These are phyloP conservation scores for Saraca asoca DNA, from an alignment of 331 rosid species.

Conservation along the genomic window DNA sequence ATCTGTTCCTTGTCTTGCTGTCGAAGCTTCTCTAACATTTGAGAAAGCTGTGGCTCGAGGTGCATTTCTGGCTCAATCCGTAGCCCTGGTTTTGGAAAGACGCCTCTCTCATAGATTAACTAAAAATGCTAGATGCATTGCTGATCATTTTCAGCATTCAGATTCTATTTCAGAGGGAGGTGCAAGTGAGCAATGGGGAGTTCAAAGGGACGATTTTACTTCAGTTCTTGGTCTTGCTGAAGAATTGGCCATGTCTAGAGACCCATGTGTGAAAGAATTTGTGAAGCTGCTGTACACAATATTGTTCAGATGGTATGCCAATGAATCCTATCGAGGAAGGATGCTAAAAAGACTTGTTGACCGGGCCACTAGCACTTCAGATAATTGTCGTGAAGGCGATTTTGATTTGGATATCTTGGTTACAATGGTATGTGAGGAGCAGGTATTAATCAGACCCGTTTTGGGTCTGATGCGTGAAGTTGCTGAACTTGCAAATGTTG, in stretches of 20 bases:
- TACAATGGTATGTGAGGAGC: conserved; percentile 82
- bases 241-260: conserved; percentile 81
- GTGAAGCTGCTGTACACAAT: conserved; percentile 80
- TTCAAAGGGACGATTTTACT: conserved; percentile 79
- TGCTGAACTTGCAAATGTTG: conserved; percentile 87
- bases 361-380: conserved; percentile 72
- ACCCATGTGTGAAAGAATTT: conserved; percentile 76
- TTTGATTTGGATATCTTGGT: conserved; percentile 85
- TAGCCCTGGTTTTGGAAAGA: conserved; percentile 87
- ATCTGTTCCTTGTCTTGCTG: conserved; percentile 93
- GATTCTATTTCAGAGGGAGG: conserved; percentile 66
- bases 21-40: conserved; percentile 93
- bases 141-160: conserved; percentile 61
- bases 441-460: conserved; percentile 75
- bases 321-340: conserved; percentile 73
- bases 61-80: conserved; percentile 75
- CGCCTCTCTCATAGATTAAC: conserved; percentile 77
- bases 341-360: conserved; percentile 92
- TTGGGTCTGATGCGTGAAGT: conserved; percentile 93
- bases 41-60: conserved; percentile 98
- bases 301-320: conserved; percentile 90
- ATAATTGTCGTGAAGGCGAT: conserved; percentile 68
- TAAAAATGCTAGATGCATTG: conserved; percentile 46
- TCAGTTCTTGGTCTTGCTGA: conserved; percentile 96
- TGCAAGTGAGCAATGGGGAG: conserved; percentile 66